Evolutionary conservation across 78 protist genomes (phyloP).

Genomic region (Protostelium mycophagum): DNA sequence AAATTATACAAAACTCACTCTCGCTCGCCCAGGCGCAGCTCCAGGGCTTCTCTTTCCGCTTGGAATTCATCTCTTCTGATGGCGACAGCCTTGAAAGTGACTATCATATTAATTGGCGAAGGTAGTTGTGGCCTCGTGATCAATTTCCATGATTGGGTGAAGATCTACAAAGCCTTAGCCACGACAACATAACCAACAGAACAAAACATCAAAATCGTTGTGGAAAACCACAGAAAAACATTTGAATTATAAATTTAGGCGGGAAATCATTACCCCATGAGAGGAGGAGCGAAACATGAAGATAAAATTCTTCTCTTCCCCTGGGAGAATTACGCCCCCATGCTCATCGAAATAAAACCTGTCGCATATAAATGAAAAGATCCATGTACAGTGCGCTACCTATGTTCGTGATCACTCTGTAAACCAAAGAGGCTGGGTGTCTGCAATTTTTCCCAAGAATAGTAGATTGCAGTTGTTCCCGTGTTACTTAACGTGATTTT

Average conservation of each 20-base stretch:
- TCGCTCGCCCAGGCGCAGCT: neutral
- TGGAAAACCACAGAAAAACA: no score
- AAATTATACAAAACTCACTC: neutral
- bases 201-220: no score
- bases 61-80: neutral
- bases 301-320: neutral
- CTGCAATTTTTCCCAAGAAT: neutral
- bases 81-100: neutral
- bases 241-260: neutral
- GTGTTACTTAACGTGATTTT: neutral
- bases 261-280: neutral
- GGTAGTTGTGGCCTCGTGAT: neutral
- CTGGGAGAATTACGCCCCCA: neutral
- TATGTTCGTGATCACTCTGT: neutral
- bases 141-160: neutral
- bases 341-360: neutral
- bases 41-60: neutral
- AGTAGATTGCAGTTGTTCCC: neutral
- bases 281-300: neutral
- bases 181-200: no score
- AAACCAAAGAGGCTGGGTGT: neutral
- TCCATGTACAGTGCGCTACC: no score
- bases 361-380: neutral
- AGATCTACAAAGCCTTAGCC: no score
- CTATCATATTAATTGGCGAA: neutral